Evolutionary conservation across 768 basidiomycete genomes (phyloP), one percentile per base, ranked within the genome.

Genomic region (Dentipellis fragilis): DNA sequence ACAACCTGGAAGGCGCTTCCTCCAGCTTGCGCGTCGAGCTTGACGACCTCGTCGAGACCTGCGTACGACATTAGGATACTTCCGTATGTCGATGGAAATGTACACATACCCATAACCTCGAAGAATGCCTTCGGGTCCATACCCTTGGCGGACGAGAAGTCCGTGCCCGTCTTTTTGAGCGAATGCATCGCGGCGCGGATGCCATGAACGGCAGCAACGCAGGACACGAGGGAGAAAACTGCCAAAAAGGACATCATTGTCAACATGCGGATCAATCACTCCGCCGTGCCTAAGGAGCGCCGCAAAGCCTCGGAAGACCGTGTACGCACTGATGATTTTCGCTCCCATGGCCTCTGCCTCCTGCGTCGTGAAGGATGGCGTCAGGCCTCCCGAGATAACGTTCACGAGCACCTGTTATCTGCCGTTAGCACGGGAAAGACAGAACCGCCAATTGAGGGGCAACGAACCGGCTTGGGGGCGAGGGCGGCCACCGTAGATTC

Each of bases 71-170:
- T 29, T 23, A 2, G 42, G 9, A 16, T 8, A 5, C 10, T 29
- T 37, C 11, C 16, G 4, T 49, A 6, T n/a, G 1, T 62, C 29
- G 29, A 29, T 6, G 29, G 29, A 29, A 29, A 29, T 6, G 29
- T 29, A 29, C 3, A 3, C 75, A 48, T 66, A 83, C 83, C 84
- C 84, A 87, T 84, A 52, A 86, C 81, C 64, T 84, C 78, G 67
- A 89, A 88, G 75, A 88, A 88, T 46, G 78, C 75, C 64, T 83
- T 84, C 8, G 87, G 87, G 61, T 87, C 84, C 86, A 88, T 87
- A 19, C 86, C 69, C 66, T 74, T 65, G 0, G 78, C 76, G 8
- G 76, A 75, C 22, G 64, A 58, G 64, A 83, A 86, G 65, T 89
- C 87, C 5, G 86, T 88, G 8, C 87, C 87, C 2, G 85, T 87